Conservation (phyloP, 2,329 filamentous ascomycete species). For the Diaporthe sp. region DNA sequence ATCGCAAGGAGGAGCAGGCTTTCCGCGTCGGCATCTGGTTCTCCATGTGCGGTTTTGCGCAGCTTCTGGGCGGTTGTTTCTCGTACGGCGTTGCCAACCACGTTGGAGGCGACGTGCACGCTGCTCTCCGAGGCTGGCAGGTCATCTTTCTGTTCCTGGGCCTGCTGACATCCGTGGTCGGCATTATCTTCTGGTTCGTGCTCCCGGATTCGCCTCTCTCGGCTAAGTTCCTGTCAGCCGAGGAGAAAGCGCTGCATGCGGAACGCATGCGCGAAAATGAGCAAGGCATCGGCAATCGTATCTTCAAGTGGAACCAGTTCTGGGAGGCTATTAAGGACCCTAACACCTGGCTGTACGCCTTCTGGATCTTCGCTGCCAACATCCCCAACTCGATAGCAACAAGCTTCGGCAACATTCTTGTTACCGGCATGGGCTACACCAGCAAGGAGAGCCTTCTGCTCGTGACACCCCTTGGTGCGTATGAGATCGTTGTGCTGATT, state of each 20-base stretch:
- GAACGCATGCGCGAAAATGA: slow-evolving; percentile 54
- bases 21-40: slow-evolving; percentile 47
- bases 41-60: slow-evolving; percentile 38
- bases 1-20: slow-evolving; percentile 44
- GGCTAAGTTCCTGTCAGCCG: slow-evolving; percentile 49
- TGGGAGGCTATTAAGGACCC: slow-evolving; percentile 51
- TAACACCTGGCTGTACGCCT: slow-evolving; percentile 52
- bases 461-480: slow-evolving; percentile 54
- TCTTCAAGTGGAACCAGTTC: slow-evolving; percentile 52
- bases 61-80: slow-evolving; percentile 52
- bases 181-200: slow-evolving; percentile 54
- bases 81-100: slow-evolving; percentile 49
- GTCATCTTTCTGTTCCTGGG: slow-evolving; percentile 55
- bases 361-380: slow-evolving; percentile 54
- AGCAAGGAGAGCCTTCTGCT: slow-evolving; percentile 51
- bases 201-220: slow-evolving; percentile 52
- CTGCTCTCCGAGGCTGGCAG: slow-evolving; percentile 49
- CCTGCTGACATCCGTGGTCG: slow-evolving; percentile 43
- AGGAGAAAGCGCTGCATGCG: slow-evolving; percentile 49
- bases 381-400: slow-evolving; percentile 54
- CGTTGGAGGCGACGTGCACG: slow-evolving; percentile 45
- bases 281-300: slow-evolving; percentile 51
- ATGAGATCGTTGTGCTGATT: slow-evolving; percentile 53
- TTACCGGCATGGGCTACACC: slow-evolving; percentile 54
- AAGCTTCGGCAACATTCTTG: slow-evolving; percentile 54